Base-by-base conservation (phyloP, 148 eudicot genomes). In the Simmondsia chinensis region DNA sequence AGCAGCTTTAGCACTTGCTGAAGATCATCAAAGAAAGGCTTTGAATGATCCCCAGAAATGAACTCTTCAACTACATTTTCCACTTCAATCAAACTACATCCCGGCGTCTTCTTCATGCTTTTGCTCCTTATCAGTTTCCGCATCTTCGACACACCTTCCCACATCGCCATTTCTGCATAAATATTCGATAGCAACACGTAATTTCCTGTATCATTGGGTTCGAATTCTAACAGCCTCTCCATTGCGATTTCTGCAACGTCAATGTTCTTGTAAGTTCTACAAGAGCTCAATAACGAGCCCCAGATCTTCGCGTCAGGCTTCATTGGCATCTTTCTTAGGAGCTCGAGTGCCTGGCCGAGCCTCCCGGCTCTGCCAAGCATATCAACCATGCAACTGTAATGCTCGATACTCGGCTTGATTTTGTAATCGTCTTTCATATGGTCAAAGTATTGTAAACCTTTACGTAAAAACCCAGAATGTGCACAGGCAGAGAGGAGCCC, bases 241-340 rank as follows among this genome's bases (percentile, higher is more conserved):
- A 65, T 54, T 50, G 71, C 76, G 50, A 50, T 20, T 25, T 54
- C 56, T 1, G 76, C 76, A 23, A 52, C 33, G 4, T 54, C 66
- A 17, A 60, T 50, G 38, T 60, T 41, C 10, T 55, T 42, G 21
- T 54, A 29, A 39, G 55, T 60, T 36, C 76, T 65, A 53, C 76
- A 65, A n/a, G 71, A 60, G 43, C 76, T 71, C 32, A 71, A 31
- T 47, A 71, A 36, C 10, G 76, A 64, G 14, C 76, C 76, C 76
- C 76, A 71, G 19, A 65, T 71, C 9, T 61, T 61, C 4, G 71
- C 57, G 47, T 55, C 64, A 6, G 76, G 68, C 47, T 29, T 56
- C 63, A 60, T 60, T 1, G 52, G 65, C 71, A 71, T 71, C 16
- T 48, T 42, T 33, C 41, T 25, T 39, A 71, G 43, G 25, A 60